Base-by-base conservation (phyloP, 768 basidiomycete genomes). In the Mycena metata region DNA sequence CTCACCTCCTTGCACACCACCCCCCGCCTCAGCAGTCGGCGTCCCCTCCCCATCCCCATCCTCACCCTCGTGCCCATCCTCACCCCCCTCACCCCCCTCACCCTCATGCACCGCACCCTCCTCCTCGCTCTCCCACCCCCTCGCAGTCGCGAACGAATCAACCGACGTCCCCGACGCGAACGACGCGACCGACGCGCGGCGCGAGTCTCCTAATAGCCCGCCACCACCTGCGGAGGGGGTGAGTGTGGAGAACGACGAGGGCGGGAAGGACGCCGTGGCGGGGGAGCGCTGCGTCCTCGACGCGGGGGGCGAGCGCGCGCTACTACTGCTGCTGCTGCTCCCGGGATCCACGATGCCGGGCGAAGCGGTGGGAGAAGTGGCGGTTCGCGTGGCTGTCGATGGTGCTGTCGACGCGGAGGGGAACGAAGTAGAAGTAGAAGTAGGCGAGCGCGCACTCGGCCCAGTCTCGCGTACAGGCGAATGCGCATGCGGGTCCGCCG, bases 81-180 rank as follows among this genome's bases (percentile, higher is more conserved):
- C 59, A 21, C 17, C 36, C 30, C 39, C 26, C 11, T 60, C 59
- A 21, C n/a, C 35, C 43, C 15, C 4, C 9, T 39, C 39, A 10
- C 5, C 6, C 6, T 21, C 49, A 30, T 50, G 39, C 41, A 16
- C 57, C 26, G 19, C 9, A 36, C 36, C 9, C 9, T 39, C 39
- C 39, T 39, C 39, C 15, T 39, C 64, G 41, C 47, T 9, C 41
- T 33, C 10, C 41, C 60, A 41, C 60, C 57, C 42, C 50, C 45
- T 24, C 57, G 70, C 70, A 10, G 70, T 71, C 45, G 61, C 58
- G 19, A 64, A 67, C 45, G 66, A 67, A 12, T 71, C 70, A 2
- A 26, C 46, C 15, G 57, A 60, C 54, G 69, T 59, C n/a, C 46
- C 66, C 41, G 65, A 67, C 17, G 61, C 60, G 50, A 63, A 41